Conservation (phyloP, 2,329 filamentous ascomycete genomes). For the Rhexocercosporidium sp. region DNA sequence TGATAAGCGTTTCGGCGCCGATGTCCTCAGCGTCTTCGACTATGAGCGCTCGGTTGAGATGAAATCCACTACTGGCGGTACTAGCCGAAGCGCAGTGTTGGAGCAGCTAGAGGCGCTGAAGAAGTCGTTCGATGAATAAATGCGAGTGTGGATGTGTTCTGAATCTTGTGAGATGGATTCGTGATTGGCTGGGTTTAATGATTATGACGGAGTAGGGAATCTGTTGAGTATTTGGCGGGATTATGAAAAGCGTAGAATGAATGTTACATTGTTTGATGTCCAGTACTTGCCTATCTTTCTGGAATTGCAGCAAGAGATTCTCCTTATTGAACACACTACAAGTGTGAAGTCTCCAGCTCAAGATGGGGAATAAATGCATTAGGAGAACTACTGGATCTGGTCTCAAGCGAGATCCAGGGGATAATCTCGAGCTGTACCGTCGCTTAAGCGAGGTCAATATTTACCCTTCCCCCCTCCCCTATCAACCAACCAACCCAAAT, state of each 20-base stretch:
- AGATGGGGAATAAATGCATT: background rate
- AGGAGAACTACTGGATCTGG: no score
- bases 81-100: conserved; percentile 70
- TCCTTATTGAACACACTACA: background rate
- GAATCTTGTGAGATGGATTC: background rate
- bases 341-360: background rate
- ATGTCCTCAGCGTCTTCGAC: conserved; percentile 74
- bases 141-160: background rate
- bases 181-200: background rate
- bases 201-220: background rate
- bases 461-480: no score
- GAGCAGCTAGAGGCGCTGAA: conserved; percentile 64
- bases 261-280: background rate
- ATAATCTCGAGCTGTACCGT: no score
- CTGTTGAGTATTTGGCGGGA: background rate
- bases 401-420: no score
- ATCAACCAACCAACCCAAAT: no score
- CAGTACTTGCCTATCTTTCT: no score
- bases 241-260: conserved; percentile 2
- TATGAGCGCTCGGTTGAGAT: conserved; percentile 85
- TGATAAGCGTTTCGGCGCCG: conserved; percentile 71
- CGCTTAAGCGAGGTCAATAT: no score
- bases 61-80: conserved; percentile 77
- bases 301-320: no score
- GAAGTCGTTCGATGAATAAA: conserved; percentile 35